Conservation (phyloP, 1,284 basidiomycete genomes). For the Sporisorium iseilematis-ciliati region DNA sequence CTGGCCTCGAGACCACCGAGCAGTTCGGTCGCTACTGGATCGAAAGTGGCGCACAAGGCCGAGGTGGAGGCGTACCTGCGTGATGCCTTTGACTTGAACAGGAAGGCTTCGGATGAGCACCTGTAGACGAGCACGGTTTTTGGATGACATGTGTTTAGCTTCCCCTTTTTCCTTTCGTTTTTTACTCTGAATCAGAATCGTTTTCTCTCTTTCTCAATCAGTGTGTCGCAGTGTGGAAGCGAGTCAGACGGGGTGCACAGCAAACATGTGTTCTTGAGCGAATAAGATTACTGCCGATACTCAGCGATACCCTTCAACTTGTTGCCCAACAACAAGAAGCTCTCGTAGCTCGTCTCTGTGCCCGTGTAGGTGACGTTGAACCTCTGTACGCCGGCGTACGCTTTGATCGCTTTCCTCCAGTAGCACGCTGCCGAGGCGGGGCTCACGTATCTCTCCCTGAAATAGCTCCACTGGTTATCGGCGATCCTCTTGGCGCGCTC, state of each 20-base stretch:
- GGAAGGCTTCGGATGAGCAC: constrained; percentile 48
- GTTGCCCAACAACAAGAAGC: constrained; percentile 53
- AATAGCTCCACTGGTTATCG: constrained; percentile 61
- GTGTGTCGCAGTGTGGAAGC: no score
- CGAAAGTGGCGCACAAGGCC: constrained; percentile 76
- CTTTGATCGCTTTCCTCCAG: constrained; percentile 59
- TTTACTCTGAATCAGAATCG: neutral
- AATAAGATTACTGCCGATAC: neutral
- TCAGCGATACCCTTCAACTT: constrained; percentile 32
- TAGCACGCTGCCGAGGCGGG: constrained; percentile 59
- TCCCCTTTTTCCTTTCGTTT: neutral
- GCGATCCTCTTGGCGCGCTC: constrained; percentile 56
- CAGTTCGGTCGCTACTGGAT: constrained; percentile 81
- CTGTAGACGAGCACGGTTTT: neutral
- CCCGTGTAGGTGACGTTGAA: constrained; percentile 55
- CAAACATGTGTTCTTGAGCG: no score
- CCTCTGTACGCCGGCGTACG: constrained; percentile 39
- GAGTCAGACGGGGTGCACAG: no score
- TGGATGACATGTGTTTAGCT: no score
- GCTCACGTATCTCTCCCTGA: constrained; percentile 59
- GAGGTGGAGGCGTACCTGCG: constrained; percentile 64
- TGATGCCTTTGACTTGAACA: constrained; percentile 61
- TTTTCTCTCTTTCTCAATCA: neutral
- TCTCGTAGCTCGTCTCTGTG: constrained; percentile 63
- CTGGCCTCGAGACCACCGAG: constrained; percentile 66